Evolutionary conservation across 495 filamentous ascomycete genomes (phyloP), one percentile per base, ranked within the genome.

Genomic region (Xylaria sp.): DNA sequence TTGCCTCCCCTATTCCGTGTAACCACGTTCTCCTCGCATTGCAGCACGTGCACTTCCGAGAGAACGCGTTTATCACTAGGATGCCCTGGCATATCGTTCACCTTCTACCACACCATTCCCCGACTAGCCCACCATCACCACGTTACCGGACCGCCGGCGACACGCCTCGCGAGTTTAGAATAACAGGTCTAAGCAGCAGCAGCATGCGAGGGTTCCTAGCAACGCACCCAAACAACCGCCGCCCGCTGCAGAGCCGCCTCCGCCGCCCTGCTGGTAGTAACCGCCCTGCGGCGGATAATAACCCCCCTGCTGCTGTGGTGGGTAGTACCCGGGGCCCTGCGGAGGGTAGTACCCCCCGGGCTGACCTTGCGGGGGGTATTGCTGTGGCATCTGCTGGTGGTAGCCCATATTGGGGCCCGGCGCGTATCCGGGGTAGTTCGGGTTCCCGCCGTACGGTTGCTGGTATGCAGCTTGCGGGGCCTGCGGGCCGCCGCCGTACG

Each of bases 151-250:
- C 44, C 26, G 17, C 17, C 44, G 5, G 62, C 43, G 12, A 6
- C 35, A 40, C 2, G 31, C 29, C 8, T 21, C 62, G 5, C 4
- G 7, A 15, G 21, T 50, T 65, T 83, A 86, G 66, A 85, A 85
- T 43, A 86, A 61, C 24, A 79, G 77, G 31, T 86, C 84, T 65
- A 86, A 70, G 70, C 84, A 86, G 77, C 84, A 86, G 69, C 84
- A 86, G 75, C 83, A 84, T 1, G 84, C 84, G 64, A 85, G 70
- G 61, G 74, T 72, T 0, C 80, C 83, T 1, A 84, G 55, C 53
- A 84, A 69, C 0, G 78, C 78, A 35, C 78, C 78, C 14, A 84
- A 41, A 43, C 82, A 80, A 17, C 80, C 79, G 55, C 74, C 64
- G 11, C n/a, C n/a, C n/a, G n/a, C n/a, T n/a, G 48, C 48, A 4